Conservation (phyloP, 139 green algal species). For the Coelastrella sp. region DNA sequence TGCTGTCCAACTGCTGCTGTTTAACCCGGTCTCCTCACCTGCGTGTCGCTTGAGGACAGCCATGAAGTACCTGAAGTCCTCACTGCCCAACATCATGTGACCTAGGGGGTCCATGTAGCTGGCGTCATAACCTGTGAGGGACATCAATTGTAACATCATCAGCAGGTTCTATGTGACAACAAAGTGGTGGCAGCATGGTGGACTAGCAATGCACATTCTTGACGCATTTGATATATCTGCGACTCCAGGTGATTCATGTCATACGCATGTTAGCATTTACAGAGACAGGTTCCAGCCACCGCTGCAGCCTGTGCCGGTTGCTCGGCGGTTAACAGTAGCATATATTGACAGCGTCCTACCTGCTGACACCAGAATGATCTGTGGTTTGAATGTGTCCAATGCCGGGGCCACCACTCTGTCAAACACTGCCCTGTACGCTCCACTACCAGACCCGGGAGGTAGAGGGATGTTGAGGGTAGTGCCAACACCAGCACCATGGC, state of each 20-base stretch:
- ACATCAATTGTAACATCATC: no score
- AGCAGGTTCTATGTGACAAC: no score
- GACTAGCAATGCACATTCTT: no score
- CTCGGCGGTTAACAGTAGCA: not conserved
- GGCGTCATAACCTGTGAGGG: slow-evolving; percentile 62
- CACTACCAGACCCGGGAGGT: slow-evolving; percentile 62
- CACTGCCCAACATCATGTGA: slow-evolving; percentile 58
- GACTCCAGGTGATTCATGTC: no score
- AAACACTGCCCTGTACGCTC: slow-evolving; percentile 61
- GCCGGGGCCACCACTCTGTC: slow-evolving; percentile 65
- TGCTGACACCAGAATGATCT: slow-evolving; percentile 74
- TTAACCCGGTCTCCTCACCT: not conserved
- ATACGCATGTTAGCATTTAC: no score
- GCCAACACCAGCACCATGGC: slow-evolving; percentile 66
- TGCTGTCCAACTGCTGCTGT: not conserved
- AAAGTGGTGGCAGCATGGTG: no score
- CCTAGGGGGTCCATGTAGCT: slow-evolving; percentile 68
- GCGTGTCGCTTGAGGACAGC: not conserved
- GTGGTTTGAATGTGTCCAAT: slow-evolving; percentile 71
- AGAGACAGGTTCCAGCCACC: no score
- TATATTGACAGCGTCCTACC: slow-evolving; percentile 10
- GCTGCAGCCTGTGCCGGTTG: no score
- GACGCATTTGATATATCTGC: no score
- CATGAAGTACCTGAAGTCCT: slow-evolving; percentile 56
- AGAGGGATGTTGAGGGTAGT: slow-evolving; percentile 82